phyloP scores from a whole-genome alignment of 2,329 filamentous ascomycete species.

The Xylaria sp. region DNA sequence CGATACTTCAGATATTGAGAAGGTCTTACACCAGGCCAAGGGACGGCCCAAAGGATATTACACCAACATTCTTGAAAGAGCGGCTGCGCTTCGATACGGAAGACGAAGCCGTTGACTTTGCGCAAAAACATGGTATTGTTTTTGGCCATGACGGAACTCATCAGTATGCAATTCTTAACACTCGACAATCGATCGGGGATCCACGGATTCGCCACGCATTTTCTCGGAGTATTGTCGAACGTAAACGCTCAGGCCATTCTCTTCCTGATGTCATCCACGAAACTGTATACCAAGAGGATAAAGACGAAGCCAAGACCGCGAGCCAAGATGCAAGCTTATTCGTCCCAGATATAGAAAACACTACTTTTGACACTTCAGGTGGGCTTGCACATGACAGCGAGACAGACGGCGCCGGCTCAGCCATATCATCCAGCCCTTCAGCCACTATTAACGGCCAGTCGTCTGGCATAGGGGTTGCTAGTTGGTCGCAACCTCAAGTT shows the following conservation, averaged over 20 bases:
- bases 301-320: not conserved
- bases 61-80: constrained; percentile 58
- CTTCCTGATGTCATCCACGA: constrained; percentile 62
- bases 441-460: not conserved
- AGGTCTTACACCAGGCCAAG: constrained; percentile 61
- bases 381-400: constrained; percentile 17
- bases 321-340: constrained; percentile 37
- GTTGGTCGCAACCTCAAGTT: not conserved
- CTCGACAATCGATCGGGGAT: constrained; percentile 51
- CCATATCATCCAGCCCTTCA: constrained; percentile 15
- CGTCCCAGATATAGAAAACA: constrained; percentile 31
- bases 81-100: constrained; percentile 71
- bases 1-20: constrained; percentile 61
- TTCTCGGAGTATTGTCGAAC: constrained; percentile 62
- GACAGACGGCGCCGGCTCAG: constrained; percentile 17
- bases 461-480: constrained; percentile 2
- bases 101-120: constrained; percentile 69
- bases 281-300: constrained; percentile 52
- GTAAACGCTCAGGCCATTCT: constrained; percentile 59
- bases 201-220: constrained; percentile 60
- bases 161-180: constrained; percentile 53
- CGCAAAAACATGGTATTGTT: constrained; percentile 60
- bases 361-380: constrained; percentile 1
- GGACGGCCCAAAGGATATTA: constrained; percentile 65
- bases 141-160: constrained; percentile 51